Evolutionary conservation across 257 asterid genomes (phyloP).

Genomic region (Petrea volubilis): DNA sequence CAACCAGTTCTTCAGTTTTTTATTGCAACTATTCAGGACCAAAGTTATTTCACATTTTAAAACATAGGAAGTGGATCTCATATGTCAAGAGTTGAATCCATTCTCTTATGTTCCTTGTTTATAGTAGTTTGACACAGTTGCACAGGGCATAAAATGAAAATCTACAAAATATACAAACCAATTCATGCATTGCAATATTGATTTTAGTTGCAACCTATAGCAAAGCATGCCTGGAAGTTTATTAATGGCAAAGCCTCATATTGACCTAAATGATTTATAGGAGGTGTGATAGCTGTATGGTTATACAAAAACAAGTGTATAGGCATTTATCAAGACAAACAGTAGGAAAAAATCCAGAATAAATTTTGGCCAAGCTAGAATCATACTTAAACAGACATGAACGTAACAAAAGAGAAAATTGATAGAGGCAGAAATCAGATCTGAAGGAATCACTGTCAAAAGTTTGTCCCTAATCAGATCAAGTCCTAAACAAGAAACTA

Average conservation of each 20-base stretch:
- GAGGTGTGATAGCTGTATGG: background rate
- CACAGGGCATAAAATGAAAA: background rate
- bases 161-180: background rate
- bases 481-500: background rate
- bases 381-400: background rate
- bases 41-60: background rate
- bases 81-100: background rate
- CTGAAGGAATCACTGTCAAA: background rate
- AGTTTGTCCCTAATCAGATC: background rate
- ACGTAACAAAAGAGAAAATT: background rate
- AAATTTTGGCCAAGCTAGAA: background rate
- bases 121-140: background rate
- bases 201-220: background rate
- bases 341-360: background rate
- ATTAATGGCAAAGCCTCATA: background rate
- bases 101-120: background rate
- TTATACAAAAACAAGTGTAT: background rate
- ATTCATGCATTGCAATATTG: background rate
- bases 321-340: background rate
- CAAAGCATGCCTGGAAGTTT: background rate
- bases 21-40: background rate
- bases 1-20: background rate
- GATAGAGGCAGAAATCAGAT: background rate
- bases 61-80: background rate
- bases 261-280: background rate